Evolutionary conservation across 805 yeast species (phyloP).

Genomic region (Kodamaea sagamina): DNA sequence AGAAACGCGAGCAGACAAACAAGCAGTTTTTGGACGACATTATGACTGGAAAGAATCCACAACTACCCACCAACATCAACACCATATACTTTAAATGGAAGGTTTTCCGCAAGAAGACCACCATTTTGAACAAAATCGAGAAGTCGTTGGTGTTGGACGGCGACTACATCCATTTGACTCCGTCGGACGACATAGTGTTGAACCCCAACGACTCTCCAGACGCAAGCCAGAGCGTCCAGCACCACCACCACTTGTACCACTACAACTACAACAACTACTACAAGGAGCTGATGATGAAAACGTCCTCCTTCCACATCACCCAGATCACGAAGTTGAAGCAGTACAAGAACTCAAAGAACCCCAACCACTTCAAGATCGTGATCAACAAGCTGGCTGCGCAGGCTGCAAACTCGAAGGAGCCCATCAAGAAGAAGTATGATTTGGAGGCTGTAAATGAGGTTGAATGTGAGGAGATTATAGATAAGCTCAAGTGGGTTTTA

Average conservation of each 20-base stretch:
- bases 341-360: constrained; percentile 60
- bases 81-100: constrained; percentile 80
- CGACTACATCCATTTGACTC: constrained; percentile 86
- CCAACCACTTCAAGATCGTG: constrained; percentile 78
- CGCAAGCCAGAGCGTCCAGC: constrained; percentile 19
- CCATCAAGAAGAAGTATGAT: constrained; percentile 74
- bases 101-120: constrained; percentile 87
- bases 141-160: constrained; percentile 88
- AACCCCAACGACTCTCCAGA: constrained; percentile 35
- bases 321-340: constrained; percentile 77
- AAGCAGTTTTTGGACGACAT: constrained; percentile 33
- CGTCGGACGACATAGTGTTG: constrained; percentile 70
- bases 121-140: constrained; percentile 77
- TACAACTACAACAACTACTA: constrained; percentile 42
- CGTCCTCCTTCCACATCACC: constrained; percentile 81
- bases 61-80: constrained; percentile 37
- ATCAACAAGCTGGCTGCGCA: constrained; percentile 42
- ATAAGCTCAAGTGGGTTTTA: constrained; percentile 60
- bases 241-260: constrained; percentile 41
- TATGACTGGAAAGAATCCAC: constrained; percentile 28
- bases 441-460: constrained; percentile 67
- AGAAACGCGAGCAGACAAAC: constrained; percentile 3
- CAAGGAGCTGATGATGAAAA: constrained; percentile 75
- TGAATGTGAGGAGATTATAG: constrained; percentile 74
- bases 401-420: constrained; percentile 43